Evolutionary conservation across 106 monocot genomes (phyloP).

Genomic region (Alisma plantagoaquatica): DNA sequence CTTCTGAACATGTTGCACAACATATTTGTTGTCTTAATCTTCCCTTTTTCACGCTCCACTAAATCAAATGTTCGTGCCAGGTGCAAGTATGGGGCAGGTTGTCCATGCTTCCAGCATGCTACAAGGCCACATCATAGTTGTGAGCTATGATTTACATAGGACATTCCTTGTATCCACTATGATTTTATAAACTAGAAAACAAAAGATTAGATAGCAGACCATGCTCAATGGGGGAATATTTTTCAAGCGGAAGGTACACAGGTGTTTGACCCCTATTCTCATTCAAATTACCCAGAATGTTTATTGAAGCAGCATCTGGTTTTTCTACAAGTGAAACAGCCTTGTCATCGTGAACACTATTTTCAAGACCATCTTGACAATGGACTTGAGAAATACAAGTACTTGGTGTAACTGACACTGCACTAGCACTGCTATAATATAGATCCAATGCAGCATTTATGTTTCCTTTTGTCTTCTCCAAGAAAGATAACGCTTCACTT

Average conservation of each 20-base stretch:
- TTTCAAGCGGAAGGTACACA: conserved; percentile 68
- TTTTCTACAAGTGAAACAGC: conserved; percentile 8
- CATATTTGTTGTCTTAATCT: conserved; percentile 65
- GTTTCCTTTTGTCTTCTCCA: conserved; percentile 68
- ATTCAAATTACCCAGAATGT: conserved; percentile 15
- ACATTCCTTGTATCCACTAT: no score
- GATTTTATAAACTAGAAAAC: no score
- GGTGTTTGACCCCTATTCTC: conserved; percentile 18
- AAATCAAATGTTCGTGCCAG: conserved; percentile 80
- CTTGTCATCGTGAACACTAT: conserved; percentile 5
- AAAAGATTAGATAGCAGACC: conserved; percentile 39
- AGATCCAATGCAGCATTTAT: conserved; percentile 68
- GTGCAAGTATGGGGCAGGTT: conserved; percentile 89
- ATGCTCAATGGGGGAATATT: conserved; percentile 74
- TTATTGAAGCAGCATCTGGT: conserved; percentile 18
- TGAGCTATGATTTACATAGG: background rate
- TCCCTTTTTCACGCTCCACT: conserved; percentile 87
- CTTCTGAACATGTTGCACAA: conserved; percentile 99
- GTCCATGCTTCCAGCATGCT: conserved; percentile 88
- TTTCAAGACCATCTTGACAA: background rate
- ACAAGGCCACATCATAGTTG: conserved; percentile 6
- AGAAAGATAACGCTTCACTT: conserved; percentile 40
- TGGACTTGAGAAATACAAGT: conserved; percentile 3
- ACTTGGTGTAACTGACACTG: conserved; percentile 3
- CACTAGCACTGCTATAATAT: conserved; percentile 29